phyloP scores from a whole-genome alignment of 352 stramenopile species.

The Elongisporangium prolatum region DNA sequence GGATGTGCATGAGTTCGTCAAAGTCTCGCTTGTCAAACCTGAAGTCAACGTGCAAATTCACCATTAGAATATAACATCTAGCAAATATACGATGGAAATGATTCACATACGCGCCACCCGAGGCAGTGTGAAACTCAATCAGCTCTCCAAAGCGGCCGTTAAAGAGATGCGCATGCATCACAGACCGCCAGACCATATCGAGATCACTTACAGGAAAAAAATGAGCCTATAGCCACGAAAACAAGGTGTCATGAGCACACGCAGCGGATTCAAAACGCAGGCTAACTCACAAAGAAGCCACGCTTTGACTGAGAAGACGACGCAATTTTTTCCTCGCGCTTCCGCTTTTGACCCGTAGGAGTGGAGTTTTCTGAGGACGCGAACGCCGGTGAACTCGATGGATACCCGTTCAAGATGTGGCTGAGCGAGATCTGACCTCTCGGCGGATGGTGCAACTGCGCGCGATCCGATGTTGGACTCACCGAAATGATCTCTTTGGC shows the following conservation, averaged over 20 bases:
- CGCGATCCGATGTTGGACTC: slow-evolving; percentile 17
- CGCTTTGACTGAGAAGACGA: background rate
- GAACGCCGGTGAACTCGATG: slow-evolving; percentile 12
- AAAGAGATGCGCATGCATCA: slow-evolving; percentile 61
- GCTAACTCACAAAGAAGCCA: slow-evolving; percentile 35
- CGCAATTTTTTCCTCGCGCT: slow-evolving; percentile 14
- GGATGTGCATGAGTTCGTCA: slow-evolving; percentile 76
- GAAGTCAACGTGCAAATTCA: slow-evolving; percentile 1
- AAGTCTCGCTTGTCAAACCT: slow-evolving; percentile 65
- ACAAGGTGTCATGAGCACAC: slow-evolving; percentile 1
- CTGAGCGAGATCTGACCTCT: slow-evolving; percentile 22
- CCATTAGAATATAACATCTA: background rate
- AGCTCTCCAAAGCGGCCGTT: slow-evolving; percentile 51
- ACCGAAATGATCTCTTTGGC: slow-evolving; percentile 7
- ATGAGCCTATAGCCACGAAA: slow-evolving; percentile 23
- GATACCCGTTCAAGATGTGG: slow-evolving; percentile 32
- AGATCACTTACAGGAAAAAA: slow-evolving; percentile 52
- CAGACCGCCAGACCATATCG: slow-evolving; percentile 55
- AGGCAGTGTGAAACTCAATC: slow-evolving; percentile 61
- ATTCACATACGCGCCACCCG: slow-evolving; percentile 36
- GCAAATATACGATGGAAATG: background rate
- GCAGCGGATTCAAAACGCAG: too few relatives aligned
- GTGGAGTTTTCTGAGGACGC: slow-evolving; percentile 4
- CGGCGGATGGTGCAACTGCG: slow-evolving; percentile 19
- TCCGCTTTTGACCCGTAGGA: slow-evolving; percentile 19